A percentile compares a stretch with the other conserved stretches of the same genome.
Conservation (phyloP, 2,329 filamentous ascomycete genomes). For the Calonectria henricotiae region DNA sequence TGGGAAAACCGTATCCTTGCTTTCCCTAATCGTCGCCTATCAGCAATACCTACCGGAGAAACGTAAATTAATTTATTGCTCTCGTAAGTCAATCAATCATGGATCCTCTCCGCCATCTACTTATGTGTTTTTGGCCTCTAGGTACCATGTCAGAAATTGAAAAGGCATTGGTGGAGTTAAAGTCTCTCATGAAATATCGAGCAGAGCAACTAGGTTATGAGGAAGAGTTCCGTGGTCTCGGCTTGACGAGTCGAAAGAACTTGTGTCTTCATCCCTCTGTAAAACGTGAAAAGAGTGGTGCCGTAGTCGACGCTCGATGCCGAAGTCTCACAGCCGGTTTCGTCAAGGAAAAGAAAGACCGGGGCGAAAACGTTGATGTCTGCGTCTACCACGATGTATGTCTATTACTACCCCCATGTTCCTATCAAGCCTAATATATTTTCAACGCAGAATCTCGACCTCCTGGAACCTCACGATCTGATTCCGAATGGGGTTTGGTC, state of each 20-base stretch:
- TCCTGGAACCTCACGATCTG: conserved; percentile 94
- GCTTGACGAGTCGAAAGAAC: conserved; percentile 96
- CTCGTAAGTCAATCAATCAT: conserved; percentile 68
- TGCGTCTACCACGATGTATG: conserved; percentile 95
- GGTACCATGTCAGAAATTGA: conserved; percentile 99
- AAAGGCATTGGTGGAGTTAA: conserved; percentile 93
- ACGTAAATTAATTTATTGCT: conserved; percentile 98
- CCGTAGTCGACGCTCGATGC: conserved; percentile 95
- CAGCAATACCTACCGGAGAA: conserved; percentile 95
- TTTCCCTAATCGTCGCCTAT: conserved; percentile 97
- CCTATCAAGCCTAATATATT: conserved; percentile 35
- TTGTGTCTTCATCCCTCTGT: conserved; percentile 96
- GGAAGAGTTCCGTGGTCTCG: conserved; percentile 94
- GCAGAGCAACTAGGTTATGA: conserved; percentile 89
- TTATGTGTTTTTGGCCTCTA: conserved; percentile 50
- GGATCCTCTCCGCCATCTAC: conserved; percentile 27
- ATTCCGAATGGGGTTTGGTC: conserved; percentile 97
- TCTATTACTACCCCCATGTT: conserved; percentile 6
- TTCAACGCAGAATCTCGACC: conserved; percentile 82
- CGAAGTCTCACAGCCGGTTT: conserved; percentile 96
- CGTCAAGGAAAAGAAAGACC: conserved; percentile 97
- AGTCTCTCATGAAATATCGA: conserved; percentile 95
- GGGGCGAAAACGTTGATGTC: conserved; percentile 92
- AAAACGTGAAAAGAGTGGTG: conserved; percentile 95
- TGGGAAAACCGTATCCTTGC: conserved; percentile 94